Evolutionary conservation across 1,284 basidiomycete genomes (phyloP), one percentile per base, ranked within the genome.

Genomic region (Marasmius sp.): DNA sequence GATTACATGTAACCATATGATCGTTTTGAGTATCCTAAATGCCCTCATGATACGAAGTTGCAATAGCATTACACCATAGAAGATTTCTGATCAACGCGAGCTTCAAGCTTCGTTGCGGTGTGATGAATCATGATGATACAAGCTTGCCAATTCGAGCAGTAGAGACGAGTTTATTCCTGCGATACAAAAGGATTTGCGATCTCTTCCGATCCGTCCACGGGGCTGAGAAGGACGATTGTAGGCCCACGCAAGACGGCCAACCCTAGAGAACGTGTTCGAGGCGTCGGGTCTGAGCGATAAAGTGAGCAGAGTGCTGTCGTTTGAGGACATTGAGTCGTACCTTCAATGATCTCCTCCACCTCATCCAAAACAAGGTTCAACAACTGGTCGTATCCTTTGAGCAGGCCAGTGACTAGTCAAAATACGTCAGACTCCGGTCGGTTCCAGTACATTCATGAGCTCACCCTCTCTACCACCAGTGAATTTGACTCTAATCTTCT

Each of bases 311-410:
- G 56, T 20, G 50, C 36, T 36, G 33, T 47, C 52, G 62, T 54
- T 18, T n/a, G 53, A 59, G 57, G 68, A 62, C 61, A 61, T 34
- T 18, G 61, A 20, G 38, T 71, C 77, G 68, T 72, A 90, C 93
- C 86, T 74, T 85, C 83, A 8, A 94, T 61, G 27, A 86, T 80
- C 74, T 96, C 95, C 68, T 88, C 83, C 5, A 96, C 93, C 61
- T 95, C 90, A 75, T 96, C 95, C 60, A 97, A 85, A 55, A 97
- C 97, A 60, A 99, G 87, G 75, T 99, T 99, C 69, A 99, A 86
- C 49, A 99, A 82, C 71, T 98, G 96, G 77, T 99, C 97, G 72
- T 90, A 98, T 12, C 97, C 97, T 77, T 99, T 99, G 66, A 99
- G 79, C 12, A 91, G 83, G 10, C 97, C 97, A 16, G 88, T 92